These are phyloP conservation scores for Talaromyces amestolkiae DNA, from an alignment of 2,329 filamentous ascomycete genomes.

Conservation along the genomic window DNA sequence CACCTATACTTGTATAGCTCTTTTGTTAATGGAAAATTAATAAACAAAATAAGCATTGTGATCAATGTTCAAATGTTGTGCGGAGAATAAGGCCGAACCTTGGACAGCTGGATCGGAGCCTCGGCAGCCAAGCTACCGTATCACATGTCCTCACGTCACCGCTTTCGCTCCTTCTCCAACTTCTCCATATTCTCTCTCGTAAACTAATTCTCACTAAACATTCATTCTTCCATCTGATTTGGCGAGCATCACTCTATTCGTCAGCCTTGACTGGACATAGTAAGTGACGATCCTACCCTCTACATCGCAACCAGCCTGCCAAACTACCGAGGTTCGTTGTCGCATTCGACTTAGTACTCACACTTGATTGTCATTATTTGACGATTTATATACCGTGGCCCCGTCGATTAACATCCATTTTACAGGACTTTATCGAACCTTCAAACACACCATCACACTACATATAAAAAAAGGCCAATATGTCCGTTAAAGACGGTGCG, in stretches of 20 bases:
- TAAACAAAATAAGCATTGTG: too few species aligned
- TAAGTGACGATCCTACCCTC: slow-evolving; percentile 5
- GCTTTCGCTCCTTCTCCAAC: slow-evolving; percentile 1
- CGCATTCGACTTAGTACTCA: not conserved
- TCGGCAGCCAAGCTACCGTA: not conserved
- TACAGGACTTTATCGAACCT: not conserved
- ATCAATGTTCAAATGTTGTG: too few species aligned
- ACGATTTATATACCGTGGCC: not conserved
- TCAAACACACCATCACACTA: not conserved
- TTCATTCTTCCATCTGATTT: not conserved
- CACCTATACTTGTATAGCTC: slow-evolving; percentile 5
- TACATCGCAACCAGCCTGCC: not conserved
- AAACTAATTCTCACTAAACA: not conserved
- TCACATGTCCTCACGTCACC: slow-evolving; percentile 14
- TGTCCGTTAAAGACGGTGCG: slow-evolving; percentile 73
- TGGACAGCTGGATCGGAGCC: not conserved
- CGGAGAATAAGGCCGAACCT: not conserved
- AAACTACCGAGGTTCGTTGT: slow-evolving; percentile 4
- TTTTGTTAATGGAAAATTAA: not conserved
- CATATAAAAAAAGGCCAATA: slow-evolving; percentile 39
- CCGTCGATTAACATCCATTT: not conserved
- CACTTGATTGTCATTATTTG: not conserved
- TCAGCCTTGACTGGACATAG: not conserved
- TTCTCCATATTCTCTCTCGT: slow-evolving; percentile 6
- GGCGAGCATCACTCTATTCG: not conserved